These are phyloP conservation scores for Termitomyces sp. DNA, from an alignment of 768 basidiomycete species.

Conservation along the genomic window DNA sequence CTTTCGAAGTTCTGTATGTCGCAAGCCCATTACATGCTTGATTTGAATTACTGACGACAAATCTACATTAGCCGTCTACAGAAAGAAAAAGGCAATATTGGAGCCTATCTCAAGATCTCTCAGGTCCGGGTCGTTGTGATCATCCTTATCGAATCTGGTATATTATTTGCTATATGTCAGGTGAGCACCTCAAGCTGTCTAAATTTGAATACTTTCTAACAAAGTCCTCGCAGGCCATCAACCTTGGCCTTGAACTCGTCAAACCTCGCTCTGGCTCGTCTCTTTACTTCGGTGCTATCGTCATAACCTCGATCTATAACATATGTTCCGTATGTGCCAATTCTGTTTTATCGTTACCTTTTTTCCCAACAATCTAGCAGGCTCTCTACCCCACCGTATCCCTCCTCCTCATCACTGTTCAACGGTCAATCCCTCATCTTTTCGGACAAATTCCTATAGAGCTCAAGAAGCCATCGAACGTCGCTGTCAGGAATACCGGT, in stretches of 20 bases:
- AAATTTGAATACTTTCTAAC: background rate
- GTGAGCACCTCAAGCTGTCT: background rate
- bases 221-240: slow-evolving; percentile 2
- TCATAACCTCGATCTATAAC: slow-evolving; percentile 9
- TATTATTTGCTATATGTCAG: slow-evolving; percentile 7
- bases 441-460: slow-evolving; percentile 2
- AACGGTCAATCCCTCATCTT: slow-evolving; percentile 10
- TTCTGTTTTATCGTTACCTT: background rate
- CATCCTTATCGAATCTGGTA: slow-evolving; percentile 7
- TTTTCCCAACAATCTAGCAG: background rate
- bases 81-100: background rate
- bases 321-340: slow-evolving; percentile 4
- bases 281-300: slow-evolving; percentile 7
- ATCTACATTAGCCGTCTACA: background rate
- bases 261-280: slow-evolving; percentile 3
- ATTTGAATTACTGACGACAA: background rate
- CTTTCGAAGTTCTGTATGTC: slow-evolving; percentile 1
- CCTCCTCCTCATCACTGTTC: slow-evolving; percentile 2
- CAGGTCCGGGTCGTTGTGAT: background rate
- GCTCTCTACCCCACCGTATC: slow-evolving; percentile 6
- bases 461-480: background rate
- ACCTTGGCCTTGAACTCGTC: slow-evolving; percentile 9
- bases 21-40: background rate
- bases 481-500: background rate
- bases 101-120: background rate